These are phyloP conservation scores for Pseudocercospora cruenta DNA, from an alignment of 2,329 filamentous ascomycete genomes.

Conservation along the genomic window DNA sequence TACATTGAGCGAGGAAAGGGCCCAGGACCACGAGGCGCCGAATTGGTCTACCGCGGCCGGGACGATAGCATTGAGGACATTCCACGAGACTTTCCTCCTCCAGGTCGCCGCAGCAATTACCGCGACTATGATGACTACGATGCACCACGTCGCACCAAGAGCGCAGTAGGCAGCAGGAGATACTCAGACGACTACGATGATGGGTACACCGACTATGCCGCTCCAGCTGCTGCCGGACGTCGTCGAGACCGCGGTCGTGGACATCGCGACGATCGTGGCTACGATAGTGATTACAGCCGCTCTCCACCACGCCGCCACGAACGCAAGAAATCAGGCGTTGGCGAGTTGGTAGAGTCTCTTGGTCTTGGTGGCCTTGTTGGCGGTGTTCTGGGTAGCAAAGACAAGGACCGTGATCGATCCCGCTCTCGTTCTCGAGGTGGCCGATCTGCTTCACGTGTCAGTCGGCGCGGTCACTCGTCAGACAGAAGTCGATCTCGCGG, in stretches of 20 bases:
- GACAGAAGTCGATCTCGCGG: constrained; percentile 53
- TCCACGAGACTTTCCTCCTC: constrained; percentile 80
- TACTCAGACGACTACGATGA: constrained; percentile 59
- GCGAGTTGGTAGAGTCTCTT: constrained; percentile 63
- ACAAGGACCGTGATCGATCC: constrained; percentile 67
- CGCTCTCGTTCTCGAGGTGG: constrained; percentile 61
- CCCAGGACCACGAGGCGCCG: constrained; percentile 44
- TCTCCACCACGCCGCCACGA: constrained; percentile 44
- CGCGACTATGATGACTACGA: constrained; percentile 49
- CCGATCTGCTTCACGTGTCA: constrained; percentile 44
- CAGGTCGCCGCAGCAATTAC: constrained; percentile 39
- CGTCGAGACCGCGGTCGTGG: constrained; percentile 37
- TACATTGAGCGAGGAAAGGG: constrained; percentile 53
- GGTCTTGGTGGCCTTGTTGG: constrained; percentile 60
- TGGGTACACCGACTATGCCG: constrained; percentile 56
- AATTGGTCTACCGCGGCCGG: constrained; percentile 59
- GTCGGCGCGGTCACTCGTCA: constrained; percentile 49
- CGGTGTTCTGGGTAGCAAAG: constrained; percentile 57
- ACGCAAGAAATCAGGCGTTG: constrained; percentile 61
- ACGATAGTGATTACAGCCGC: constrained; percentile 51
- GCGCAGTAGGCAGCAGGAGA: constrained; percentile 54
- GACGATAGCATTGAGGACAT: constrained; percentile 87
- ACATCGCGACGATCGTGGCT: constrained; percentile 52
- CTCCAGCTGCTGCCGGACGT: constrained; percentile 44
- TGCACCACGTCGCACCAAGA: constrained; percentile 63